Percentiles rank a stretch among this genome's conserved stretches.
phyloP scores from a whole-genome alignment of 805 yeast species.

The Schwanniomyces occidentalis region DNA sequence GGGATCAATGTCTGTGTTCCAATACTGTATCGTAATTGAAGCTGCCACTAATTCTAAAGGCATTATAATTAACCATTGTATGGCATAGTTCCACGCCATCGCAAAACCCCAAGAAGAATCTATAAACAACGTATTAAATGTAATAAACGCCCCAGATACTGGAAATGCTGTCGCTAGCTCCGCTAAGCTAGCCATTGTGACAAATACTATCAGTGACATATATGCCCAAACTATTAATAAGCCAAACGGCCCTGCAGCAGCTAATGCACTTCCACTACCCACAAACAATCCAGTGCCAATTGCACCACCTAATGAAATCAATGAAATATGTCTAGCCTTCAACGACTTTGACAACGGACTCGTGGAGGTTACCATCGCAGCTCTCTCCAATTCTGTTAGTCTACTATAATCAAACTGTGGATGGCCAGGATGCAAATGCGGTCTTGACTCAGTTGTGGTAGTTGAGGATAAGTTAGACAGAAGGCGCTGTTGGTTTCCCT shows the following conservation, averaged over 20 bases:
- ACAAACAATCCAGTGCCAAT: slow-evolving; percentile 30
- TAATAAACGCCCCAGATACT: slow-evolving; percentile 62
- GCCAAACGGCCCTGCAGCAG: slow-evolving; percentile 33
- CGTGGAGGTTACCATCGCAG: slow-evolving; percentile 35
- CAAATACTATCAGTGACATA: slow-evolving; percentile 56
- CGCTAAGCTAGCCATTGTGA: slow-evolving; percentile 61
- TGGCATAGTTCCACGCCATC: slow-evolving; percentile 46
- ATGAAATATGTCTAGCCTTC: slow-evolving; percentile 34
- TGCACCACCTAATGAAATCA: slow-evolving; percentile 44
- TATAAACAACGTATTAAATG: slow-evolving; percentile 60
- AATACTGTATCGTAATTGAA: slow-evolving; percentile 34
- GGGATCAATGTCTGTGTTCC: slow-evolving; percentile 33
- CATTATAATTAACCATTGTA: slow-evolving; percentile 38
- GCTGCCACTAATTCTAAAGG: slow-evolving; percentile 42
- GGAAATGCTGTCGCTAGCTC: slow-evolving; percentile 64
- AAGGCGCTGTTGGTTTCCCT: too few species aligned
- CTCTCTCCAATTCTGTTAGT: slow-evolving; percentile 31
- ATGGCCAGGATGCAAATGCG: slow-evolving; percentile 19
- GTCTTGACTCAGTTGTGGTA: too few species aligned
- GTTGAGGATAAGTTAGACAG: too few species aligned
- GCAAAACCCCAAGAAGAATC: slow-evolving; percentile 66
- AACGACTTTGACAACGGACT: slow-evolving; percentile 30
- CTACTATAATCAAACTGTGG: slow-evolving; percentile 28
- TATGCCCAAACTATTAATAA: slow-evolving; percentile 32
- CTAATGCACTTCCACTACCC: slow-evolving; percentile 26